Evolutionary conservation across 139 green algal species (phyloP), one percentile per base, ranked within the genome.

Genomic region (Tetraselmis chui): DNA sequence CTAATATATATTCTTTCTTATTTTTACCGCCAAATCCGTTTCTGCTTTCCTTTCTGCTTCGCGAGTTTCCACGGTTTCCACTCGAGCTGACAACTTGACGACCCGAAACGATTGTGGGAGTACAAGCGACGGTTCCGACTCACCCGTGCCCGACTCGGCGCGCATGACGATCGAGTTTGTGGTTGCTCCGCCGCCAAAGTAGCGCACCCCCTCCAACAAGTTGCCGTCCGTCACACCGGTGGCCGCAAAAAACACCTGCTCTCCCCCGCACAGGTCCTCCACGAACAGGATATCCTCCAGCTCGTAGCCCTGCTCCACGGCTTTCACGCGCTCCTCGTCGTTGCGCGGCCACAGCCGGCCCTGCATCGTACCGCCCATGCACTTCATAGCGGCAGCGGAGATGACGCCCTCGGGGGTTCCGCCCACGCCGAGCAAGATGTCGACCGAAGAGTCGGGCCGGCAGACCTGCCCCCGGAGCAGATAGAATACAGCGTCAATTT

Each of bases 81-180:
- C n/a, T n/a, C n/a, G n/a, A n/a, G n/a, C n/a, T n/a, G n/a, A n/a
- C n/a, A n/a, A n/a, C n/a, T n/a, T n/a, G n/a, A n/a, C n/a, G n/a
- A n/a, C n/a, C n/a, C n/a, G n/a, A n/a, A n/a, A n/a, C n/a, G n/a
- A n/a, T n/a, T n/a, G n/a, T n/a, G n/a, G n/a, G n/a, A n/a, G n/a
- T n/a, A n/a, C n/a, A n/a, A n/a, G n/a, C n/a, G n/a, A n/a, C n/a
- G n/a, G n/a, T n/a, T n/a, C n/a, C n/a, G n/a, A n/a, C 45, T 5
- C 45, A 67, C 45, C 45, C 45, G 92, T 97, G 59, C 92, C 90
- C 59, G 84, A 92, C 78, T 90, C 85, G 76, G 81, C 83, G 29
- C 93, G 88, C 93, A 97, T 95, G 28, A 97, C 92, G 2, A 96
- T 87, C n/a, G 83, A 91, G 88, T 93, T 92, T 78, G 91, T 95